Evolutionary conservation across 1,284 basidiomycete species (phyloP), one percentile per base, ranked within the genome.

Genomic region (Austroboletus novae-zelandiae): DNA sequence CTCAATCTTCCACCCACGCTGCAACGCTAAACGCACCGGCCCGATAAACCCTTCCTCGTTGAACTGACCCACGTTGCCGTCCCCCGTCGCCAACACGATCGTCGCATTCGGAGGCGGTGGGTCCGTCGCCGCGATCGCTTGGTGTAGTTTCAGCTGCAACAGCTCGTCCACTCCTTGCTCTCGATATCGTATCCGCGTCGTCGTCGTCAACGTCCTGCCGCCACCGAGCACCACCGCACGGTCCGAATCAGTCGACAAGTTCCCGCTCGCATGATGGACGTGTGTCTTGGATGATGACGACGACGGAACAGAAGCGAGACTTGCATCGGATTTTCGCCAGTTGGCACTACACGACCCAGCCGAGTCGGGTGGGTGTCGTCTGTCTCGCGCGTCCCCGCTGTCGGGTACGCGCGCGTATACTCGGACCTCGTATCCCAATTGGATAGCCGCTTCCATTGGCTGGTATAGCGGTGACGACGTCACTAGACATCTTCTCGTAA

Each of bases 131-230:
- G 87, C 82, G 45, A 95, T 74, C 8, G 86, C 84, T 64, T 93
- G 90, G 58, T 93, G 84, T 25, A 94, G 75, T 65, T 94, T 94
- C 48, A 94, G 75, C 66, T 94, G 91, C 42, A 94, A 69, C 18
- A 94, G 75, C 68, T 94, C 92, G 62, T 93, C 91, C 4, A 94
- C 91, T 13, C 89, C 90, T 70, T 94, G 91, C 61, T 91, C 88
- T 53, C 87, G 80, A 65, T 84, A 85, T 11, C 81, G 74, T 40
- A 75, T 61, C 11, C 78, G 74, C 39, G 53, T 50, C 43, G 43
- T 50, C 43, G 43, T 46, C 37, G 53, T 37, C 9, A 30, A 32
- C 37, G 20, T 35, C 44, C 32, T 50, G 35, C n/a, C n/a, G 4
- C 27, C 6, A 27, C 27, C 27, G 6, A 40, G 39, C n/a, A 56